Evolutionary conservation across 768 basidiomycete genomes (phyloP).

Genomic region (Suillus ampliporus): DNA sequence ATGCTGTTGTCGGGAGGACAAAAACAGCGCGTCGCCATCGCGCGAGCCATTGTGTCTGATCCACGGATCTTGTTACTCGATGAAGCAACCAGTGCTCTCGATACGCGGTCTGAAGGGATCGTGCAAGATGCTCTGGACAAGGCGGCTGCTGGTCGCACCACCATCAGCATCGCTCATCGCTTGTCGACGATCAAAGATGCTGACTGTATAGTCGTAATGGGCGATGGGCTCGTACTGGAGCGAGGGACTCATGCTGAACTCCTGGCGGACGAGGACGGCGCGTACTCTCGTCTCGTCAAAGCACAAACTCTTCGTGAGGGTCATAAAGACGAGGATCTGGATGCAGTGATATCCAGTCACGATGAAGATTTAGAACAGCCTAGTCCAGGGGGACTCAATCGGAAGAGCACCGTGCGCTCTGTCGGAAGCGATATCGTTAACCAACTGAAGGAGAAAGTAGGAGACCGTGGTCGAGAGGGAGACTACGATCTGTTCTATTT

Average conservation of each 20-base stretch:
- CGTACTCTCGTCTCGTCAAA: conserved; percentile 48
- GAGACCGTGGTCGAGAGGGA: background rate
- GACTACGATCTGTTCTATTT: conserved; percentile 40
- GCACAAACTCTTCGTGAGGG: conserved; percentile 47
- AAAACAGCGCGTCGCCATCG: conserved; percentile 60
- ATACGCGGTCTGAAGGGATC: conserved; percentile 55
- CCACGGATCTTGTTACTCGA: conserved; percentile 55
- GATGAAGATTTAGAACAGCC: conserved; percentile 23
- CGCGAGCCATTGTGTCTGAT: conserved; percentile 55
- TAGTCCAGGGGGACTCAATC: conserved; percentile 40
- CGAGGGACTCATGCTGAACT: conserved; percentile 48
- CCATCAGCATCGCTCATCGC: conserved; percentile 39
- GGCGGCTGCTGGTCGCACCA: conserved; percentile 46
- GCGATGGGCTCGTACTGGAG: conserved; percentile 49
- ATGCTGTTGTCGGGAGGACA: conserved; percentile 56
- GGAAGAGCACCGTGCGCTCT: conserved; percentile 23
- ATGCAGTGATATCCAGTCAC: conserved; percentile 16
- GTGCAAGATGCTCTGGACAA: conserved; percentile 61
- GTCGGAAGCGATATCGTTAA: conserved; percentile 19
- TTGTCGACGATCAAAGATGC: conserved; percentile 54
- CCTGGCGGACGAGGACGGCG: conserved; percentile 41
- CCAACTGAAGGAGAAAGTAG: background rate
- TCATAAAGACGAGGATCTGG: conserved; percentile 24
- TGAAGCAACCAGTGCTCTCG: conserved; percentile 55
- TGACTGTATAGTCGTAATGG: conserved; percentile 49